Conservation (phyloP, 1,284 basidiomycete genomes). For the Sanghuangporus baumii region DNA sequence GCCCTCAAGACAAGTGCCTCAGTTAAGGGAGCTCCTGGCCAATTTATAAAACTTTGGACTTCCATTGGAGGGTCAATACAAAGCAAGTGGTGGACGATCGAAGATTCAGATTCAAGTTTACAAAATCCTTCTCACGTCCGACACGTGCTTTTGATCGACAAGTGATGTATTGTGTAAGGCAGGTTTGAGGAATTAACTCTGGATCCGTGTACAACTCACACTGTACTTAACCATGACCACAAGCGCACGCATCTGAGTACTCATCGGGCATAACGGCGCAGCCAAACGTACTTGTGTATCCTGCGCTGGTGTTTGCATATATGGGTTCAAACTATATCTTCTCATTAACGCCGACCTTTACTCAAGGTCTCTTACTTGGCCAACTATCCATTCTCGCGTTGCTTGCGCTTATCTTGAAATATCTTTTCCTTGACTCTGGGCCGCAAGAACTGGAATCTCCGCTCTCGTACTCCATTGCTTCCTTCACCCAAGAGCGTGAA, state of each 20-base stretch:
- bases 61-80: background rate
- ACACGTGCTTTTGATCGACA: background rate
- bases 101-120: background rate
- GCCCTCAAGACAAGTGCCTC: constrained; percentile 61
- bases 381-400: constrained; percentile 73
- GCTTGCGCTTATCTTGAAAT: constrained; percentile 67
- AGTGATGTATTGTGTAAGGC: too few relatives aligned
- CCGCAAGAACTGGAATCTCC: constrained; percentile 36
- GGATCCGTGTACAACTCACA: background rate
- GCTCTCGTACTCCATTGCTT: constrained; percentile 20
- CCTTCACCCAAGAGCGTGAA: constrained; percentile 5
- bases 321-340: constrained; percentile 64
- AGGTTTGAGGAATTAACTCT: background rate
- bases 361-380: constrained; percentile 75
- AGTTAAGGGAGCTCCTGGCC: constrained; percentile 78
- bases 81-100: background rate
- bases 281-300: background rate
- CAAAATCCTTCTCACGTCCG: background rate
- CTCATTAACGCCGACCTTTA: constrained; percentile 75
- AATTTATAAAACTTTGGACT: constrained; percentile 53
- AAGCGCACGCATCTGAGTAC: background rate
- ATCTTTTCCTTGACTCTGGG: constrained; percentile 70
- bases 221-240: background rate
- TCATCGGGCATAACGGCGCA: background rate
- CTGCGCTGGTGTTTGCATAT: background rate